Percentiles rank a stretch among this genome's conserved stretches.
These are phyloP conservation scores for Fusarium albosuccineum DNA, from an alignment of 2,329 filamentous ascomycete species.

Conservation along the genomic window DNA sequence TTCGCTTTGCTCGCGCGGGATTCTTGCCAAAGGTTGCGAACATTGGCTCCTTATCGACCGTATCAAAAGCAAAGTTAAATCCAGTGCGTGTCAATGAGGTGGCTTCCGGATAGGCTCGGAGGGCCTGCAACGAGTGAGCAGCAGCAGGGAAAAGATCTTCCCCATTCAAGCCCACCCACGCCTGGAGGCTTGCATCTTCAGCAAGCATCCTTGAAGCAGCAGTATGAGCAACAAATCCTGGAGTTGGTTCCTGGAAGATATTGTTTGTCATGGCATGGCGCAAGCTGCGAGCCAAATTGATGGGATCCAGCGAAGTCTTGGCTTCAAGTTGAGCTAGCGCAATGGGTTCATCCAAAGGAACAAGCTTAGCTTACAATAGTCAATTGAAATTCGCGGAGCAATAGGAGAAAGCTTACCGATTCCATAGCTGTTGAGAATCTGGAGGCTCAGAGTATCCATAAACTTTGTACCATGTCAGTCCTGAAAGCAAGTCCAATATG, in stretches of 20 bases:
- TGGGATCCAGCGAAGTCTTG: conserved; percentile 60
- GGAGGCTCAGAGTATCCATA: conserved; percentile 63
- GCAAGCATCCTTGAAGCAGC: conserved; percentile 65
- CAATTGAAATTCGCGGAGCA: neutral
- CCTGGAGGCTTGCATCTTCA: conserved; percentile 61
- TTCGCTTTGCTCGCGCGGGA: conserved; percentile 61
- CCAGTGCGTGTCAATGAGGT: conserved; percentile 62
- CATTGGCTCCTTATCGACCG: conserved; percentile 65
- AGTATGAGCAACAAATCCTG: conserved; percentile 67
- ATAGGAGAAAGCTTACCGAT: conserved; percentile 56
- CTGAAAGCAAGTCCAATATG: neutral
- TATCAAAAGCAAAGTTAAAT: conserved; percentile 65
- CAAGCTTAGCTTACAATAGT: conserved; percentile 58
- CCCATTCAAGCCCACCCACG: conserved; percentile 68
- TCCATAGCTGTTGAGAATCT: conserved; percentile 63
- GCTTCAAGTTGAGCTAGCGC: conserved; percentile 59
- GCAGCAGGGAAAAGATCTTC: conserved; percentile 67
- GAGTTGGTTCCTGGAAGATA: conserved; percentile 66
- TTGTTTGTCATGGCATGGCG: conserved; percentile 70
- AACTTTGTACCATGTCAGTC: conserved; percentile 53
- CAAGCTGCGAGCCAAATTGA: conserved; percentile 64
- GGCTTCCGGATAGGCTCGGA: conserved; percentile 61
- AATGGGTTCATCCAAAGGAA: conserved; percentile 62
- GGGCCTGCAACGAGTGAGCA: conserved; percentile 59
- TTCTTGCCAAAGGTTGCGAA: conserved; percentile 66